These are phyloP conservation scores for Fomes fomentarius DNA, from an alignment of 1,284 basidiomycete species.

Conservation along the genomic window DNA sequence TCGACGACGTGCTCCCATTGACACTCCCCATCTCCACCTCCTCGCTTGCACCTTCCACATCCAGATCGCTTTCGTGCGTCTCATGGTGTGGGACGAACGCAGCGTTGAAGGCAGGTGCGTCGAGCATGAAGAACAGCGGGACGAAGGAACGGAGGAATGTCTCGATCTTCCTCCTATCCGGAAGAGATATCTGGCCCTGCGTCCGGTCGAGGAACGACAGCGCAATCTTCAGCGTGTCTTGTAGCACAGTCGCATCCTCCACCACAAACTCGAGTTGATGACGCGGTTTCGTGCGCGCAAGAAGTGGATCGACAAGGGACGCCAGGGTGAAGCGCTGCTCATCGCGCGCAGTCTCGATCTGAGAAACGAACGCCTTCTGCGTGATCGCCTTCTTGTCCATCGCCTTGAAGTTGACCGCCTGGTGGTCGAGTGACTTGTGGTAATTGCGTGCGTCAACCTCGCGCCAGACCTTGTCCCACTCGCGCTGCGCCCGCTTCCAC, in stretches of 20 bases:
- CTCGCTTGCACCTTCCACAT: slow-evolving; percentile 46
- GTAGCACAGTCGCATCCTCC: slow-evolving; percentile 78
- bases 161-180: slow-evolving; percentile 85
- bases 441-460: slow-evolving; percentile 96
- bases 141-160: slow-evolving; percentile 81
- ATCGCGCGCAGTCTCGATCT: slow-evolving; percentile 88
- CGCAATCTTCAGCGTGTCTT: slow-evolving; percentile 87
- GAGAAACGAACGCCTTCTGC: slow-evolving; percentile 82
- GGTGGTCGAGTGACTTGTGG: slow-evolving; percentile 92
- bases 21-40: slow-evolving; percentile 52
- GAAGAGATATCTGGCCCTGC: slow-evolving; percentile 70
- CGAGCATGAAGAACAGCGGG: slow-evolving; percentile 74
- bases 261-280: slow-evolving; percentile 86
- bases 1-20: slow-evolving; percentile 39
- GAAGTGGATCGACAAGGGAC: slow-evolving; percentile 76
- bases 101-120: slow-evolving; percentile 71
- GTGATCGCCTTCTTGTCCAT: slow-evolving; percentile 92
- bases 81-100: slow-evolving; percentile 56
- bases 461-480: slow-evolving; percentile 99
- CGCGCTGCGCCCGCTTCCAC: slow-evolving; percentile 98
- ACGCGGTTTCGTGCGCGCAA: slow-evolving; percentile 68
- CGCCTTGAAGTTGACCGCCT: slow-evolving; percentile 89
- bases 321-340: slow-evolving; percentile 86
- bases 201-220: slow-evolving; percentile 93
- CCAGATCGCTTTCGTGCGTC: slow-evolving; percentile 52